Conservation (phyloP, 2,329 filamentous ascomycete genomes). For the Diaporthe batatas region DNA sequence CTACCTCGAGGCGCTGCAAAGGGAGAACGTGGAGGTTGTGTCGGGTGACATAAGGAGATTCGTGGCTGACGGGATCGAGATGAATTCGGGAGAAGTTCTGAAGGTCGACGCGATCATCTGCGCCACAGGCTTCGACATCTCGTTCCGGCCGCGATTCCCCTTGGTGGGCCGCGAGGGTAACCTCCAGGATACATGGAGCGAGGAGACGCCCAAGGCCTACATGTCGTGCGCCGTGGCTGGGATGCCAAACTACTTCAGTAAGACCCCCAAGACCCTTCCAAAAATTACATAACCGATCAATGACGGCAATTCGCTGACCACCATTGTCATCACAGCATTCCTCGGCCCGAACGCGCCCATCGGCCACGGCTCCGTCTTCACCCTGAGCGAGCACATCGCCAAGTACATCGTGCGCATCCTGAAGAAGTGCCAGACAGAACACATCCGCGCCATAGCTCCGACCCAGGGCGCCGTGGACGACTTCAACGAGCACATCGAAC, state of each 20-base stretch:
- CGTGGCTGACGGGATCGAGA: slow-evolving; percentile 61
- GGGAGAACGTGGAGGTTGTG: slow-evolving; percentile 63
- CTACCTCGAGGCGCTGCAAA: slow-evolving; percentile 61
- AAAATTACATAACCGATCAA: not conserved
- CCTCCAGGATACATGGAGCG: slow-evolving; percentile 62
- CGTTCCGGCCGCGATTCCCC: slow-evolving; percentile 65
- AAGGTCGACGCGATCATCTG: slow-evolving; percentile 69
- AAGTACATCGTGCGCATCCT: slow-evolving; percentile 64
- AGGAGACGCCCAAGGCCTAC: slow-evolving; percentile 62
- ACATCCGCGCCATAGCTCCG: slow-evolving; percentile 61
- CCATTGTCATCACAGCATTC: slow-evolving; percentile 55
- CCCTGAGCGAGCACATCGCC: slow-evolving; percentile 65
- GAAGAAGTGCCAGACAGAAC: slow-evolving; percentile 63
- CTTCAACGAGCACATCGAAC: slow-evolving; percentile 62
- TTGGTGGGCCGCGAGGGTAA: slow-evolving; percentile 64
- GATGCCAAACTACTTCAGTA: slow-evolving; percentile 69
- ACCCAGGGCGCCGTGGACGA: slow-evolving; percentile 62
- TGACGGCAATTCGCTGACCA: slow-evolving; percentile 21
- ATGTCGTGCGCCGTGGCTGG: slow-evolving; percentile 66
- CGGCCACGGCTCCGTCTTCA: slow-evolving; percentile 64
- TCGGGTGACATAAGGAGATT: slow-evolving; percentile 60
- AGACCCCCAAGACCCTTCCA: slow-evolving; percentile 44
- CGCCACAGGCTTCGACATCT: slow-evolving; percentile 70
- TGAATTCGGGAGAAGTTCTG: slow-evolving; percentile 62
- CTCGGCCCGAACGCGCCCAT: slow-evolving; percentile 66